phyloP scores from a whole-genome alignment of 1,139 yeast species.

The Blastobotrys niveus region DNA sequence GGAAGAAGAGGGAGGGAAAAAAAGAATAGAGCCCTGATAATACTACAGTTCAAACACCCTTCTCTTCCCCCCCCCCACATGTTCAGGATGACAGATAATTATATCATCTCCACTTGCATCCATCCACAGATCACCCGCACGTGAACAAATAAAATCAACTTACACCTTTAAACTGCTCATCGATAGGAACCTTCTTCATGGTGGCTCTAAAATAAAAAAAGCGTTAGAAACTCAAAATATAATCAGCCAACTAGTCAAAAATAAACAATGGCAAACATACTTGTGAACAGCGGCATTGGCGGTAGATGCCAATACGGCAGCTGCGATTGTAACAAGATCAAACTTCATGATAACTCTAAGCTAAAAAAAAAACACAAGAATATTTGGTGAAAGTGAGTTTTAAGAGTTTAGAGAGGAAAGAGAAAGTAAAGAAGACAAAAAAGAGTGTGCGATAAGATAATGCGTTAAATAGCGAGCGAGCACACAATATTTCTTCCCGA shows the following conservation, averaged over 20 bases:
- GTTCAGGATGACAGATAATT: too few relatives aligned
- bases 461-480: too few relatives aligned
- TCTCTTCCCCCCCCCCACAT: too few relatives aligned
- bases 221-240: not conserved
- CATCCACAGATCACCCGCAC: not conserved
- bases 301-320: conserved; percentile 42
- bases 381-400: too few relatives aligned
- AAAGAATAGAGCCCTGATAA: too few relatives aligned
- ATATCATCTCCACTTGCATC: too few relatives aligned
- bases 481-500: too few relatives aligned
- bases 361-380: not conserved
- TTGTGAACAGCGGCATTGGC: conserved; percentile 46
- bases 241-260: not conserved
- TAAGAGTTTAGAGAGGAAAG: not conserved
- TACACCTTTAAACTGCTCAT: conserved; percentile 55
- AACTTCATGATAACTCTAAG: conserved; percentile 21
- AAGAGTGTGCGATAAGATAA: too few relatives aligned
- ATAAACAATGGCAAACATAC: conserved; percentile 29
- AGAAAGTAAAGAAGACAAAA: conserved; percentile 2
- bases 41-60: too few relatives aligned
- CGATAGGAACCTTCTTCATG: conserved; percentile 57
- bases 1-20: too few relatives aligned
- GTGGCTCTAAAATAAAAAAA: conserved; percentile 40
- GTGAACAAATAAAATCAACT: conserved; percentile 15
- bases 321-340: conserved; percentile 43